Evolutionary conservation across 805 yeast species (phyloP).

Genomic region (Millerozyma acaciae): DNA sequence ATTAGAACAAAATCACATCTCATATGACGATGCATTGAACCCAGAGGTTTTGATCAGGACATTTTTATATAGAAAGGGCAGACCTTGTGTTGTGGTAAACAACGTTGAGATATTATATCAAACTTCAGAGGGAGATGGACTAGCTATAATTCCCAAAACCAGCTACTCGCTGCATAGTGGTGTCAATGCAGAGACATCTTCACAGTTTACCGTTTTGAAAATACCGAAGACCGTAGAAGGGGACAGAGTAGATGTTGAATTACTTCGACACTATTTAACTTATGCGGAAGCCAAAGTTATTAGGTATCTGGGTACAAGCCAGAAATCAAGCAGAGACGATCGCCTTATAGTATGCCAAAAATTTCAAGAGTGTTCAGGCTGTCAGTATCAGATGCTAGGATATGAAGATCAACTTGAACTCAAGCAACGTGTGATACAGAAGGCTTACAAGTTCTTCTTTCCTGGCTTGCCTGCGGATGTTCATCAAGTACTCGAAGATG

Average conservation of each 20-base stretch:
- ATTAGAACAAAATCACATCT: too few relatives aligned
- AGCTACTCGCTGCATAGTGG: constrained; percentile 15
- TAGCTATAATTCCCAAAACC: constrained; percentile 26
- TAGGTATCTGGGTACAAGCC: constrained; percentile 10
- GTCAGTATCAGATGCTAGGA: constrained; percentile 40
- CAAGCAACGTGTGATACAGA: constrained; percentile 26
- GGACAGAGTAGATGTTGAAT: constrained; percentile 26
- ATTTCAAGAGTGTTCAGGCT: constrained; percentile 37
- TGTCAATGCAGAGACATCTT: constrained; percentile 4
- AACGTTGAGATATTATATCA: constrained; percentile 22
- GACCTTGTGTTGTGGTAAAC: constrained; percentile 14
- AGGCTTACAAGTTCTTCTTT: constrained; percentile 33
- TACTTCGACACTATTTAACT: constrained; percentile 27
- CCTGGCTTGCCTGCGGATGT: constrained; percentile 19
- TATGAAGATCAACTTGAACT: constrained; percentile 35
- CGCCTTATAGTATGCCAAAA: constrained; percentile 28
- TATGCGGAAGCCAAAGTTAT: constrained; percentile 29
- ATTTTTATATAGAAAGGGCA: constrained; percentile 18
- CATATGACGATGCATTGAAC: constrained; percentile 9
- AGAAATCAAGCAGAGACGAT: constrained; percentile 20
- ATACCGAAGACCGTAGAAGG: constrained; percentile 41
- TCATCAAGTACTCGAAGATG: constrained; percentile 13
- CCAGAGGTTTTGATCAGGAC: constrained; percentile 18
- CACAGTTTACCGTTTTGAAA: constrained; percentile 19
- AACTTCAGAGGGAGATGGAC: constrained; percentile 35